A percentile compares a stretch with the other conserved stretches of the same genome.
These are phyloP conservation scores for Cystobasidium pallidum DNA, from an alignment of 1,284 basidiomycete genomes.

Conservation along the genomic window DNA sequence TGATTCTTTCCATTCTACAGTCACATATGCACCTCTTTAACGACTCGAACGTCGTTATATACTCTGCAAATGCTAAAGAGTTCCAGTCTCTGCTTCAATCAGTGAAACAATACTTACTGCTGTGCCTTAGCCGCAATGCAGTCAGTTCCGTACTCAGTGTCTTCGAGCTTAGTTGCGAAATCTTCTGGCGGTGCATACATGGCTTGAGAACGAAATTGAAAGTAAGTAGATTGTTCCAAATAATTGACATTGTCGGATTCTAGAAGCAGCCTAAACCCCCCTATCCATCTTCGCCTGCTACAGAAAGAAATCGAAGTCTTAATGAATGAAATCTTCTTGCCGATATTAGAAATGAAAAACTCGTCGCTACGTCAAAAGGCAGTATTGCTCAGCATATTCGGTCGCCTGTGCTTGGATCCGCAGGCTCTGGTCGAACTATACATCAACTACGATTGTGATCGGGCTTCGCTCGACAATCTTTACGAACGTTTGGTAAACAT, in stretches of 20 bases:
- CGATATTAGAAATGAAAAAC: slow-evolving; percentile 97
- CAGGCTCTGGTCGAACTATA: slow-evolving; percentile 96
- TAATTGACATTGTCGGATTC: too few relatives aligned
- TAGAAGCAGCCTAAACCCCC: too few relatives aligned
- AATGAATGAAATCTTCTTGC: slow-evolving; percentile 97
- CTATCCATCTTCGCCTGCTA: slow-evolving; percentile 18
- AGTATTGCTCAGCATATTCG: slow-evolving; percentile 79
- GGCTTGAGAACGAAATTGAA: slow-evolving; percentile 96
- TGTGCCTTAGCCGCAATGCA: slow-evolving; percentile 91
- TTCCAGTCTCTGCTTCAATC: slow-evolving; percentile 86
- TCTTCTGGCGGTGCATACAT: slow-evolving; percentile 93
- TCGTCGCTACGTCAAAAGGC: slow-evolving; percentile 94
- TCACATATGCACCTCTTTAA: slow-evolving; percentile 87
- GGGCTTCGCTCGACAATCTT: slow-evolving; percentile 88
- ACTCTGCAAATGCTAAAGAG: slow-evolving; percentile 81
- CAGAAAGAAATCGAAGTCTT: slow-evolving; percentile 99
- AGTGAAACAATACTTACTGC: slow-evolving; percentile 90
- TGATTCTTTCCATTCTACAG: slow-evolving; percentile 88
- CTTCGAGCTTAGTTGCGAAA: slow-evolving; percentile 97
- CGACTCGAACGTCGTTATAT: slow-evolving; percentile 80
- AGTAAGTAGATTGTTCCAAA: slow-evolving; percentile 57
- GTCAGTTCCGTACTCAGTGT: slow-evolving; percentile 94
- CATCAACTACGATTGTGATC: slow-evolving; percentile 96
- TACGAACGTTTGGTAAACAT: slow-evolving; percentile 70
- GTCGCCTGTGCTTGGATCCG: slow-evolving; percentile 83